Evolutionary conservation across 2,329 filamentous ascomycete species (phyloP).

Genomic region (Claviceps sp.): DNA sequence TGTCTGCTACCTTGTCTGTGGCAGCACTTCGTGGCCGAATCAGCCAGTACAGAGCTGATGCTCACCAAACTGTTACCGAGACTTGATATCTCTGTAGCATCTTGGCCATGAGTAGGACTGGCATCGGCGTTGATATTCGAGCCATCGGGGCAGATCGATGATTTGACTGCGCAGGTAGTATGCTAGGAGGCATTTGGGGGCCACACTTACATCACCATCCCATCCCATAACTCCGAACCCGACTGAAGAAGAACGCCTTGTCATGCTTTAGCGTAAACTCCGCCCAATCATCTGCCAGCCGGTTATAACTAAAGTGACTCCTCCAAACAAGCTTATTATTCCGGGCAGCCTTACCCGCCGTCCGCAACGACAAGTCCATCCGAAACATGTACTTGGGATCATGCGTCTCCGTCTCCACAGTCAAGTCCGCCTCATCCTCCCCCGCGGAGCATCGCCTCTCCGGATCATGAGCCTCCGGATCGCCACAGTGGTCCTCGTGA

Average conservation of each 20-base stretch:
- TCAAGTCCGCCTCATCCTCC: slow-evolving; percentile 48
- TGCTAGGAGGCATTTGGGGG: too few relatives aligned
- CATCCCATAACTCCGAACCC: slow-evolving; percentile 48
- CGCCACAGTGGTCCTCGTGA: slow-evolving; percentile 62
- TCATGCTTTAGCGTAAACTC: slow-evolving; percentile 57
- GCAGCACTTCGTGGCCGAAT: too few relatives aligned
- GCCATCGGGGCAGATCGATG: too few relatives aligned
- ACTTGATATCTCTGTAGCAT: too few relatives aligned
- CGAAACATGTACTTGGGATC: slow-evolving; percentile 69
- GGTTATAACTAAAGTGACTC: slow-evolving; percentile 84
- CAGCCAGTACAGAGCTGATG: too few relatives aligned
- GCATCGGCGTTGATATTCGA: too few relatives aligned
- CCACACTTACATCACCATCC: slow-evolving; percentile 17
- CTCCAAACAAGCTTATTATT: slow-evolving; percentile 87
- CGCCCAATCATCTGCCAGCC: slow-evolving; percentile 78
- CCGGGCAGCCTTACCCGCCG: slow-evolving; percentile 46
- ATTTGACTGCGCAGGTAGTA: too few relatives aligned
- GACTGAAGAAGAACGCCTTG: slow-evolving; percentile 54
- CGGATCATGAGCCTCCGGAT: slow-evolving; percentile 69
- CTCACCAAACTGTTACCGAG: too few relatives aligned
- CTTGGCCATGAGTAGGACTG: too few relatives aligned
- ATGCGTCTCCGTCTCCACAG: slow-evolving; percentile 78
- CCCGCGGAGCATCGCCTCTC: slow-evolving; percentile 26
- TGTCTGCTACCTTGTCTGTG: too few relatives aligned
- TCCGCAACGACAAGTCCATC: slow-evolving; percentile 62